A percentile compares a stretch with the other conserved stretches of the same genome.
phyloP scores from a whole-genome alignment of 2,329 filamentous ascomycete species.

The Paraconiothyrium sp. region DNA sequence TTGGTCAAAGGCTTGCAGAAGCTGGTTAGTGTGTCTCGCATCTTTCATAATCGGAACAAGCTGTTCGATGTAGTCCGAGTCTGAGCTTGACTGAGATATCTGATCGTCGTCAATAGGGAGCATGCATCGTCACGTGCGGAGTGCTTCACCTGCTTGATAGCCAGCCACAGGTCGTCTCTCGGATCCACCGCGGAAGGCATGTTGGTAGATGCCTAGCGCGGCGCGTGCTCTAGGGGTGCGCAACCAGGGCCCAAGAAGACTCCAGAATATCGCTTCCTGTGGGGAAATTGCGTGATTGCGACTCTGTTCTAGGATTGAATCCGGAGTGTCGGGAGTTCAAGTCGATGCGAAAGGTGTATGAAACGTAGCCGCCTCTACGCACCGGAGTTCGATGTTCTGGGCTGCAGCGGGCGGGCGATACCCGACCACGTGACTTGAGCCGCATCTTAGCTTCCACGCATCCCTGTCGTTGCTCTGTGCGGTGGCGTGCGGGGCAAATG shows the following conservation, averaged over 20 bases:
- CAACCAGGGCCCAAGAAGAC: neutral
- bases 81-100: constrained; percentile 92
- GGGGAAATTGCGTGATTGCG: neutral
- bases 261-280: neutral
- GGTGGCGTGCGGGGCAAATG: constrained; percentile 32
- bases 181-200: constrained; percentile 53
- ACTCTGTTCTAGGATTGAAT: neutral
- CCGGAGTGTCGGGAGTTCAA: constrained; percentile 3
- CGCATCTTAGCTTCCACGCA: constrained; percentile 24
- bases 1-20: constrained; percentile 80
- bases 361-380: constrained; percentile 28
- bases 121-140: neutral
- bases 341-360: constrained; percentile 20
- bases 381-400: constrained; percentile 17
- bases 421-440: constrained; percentile 16
- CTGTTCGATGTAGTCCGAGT: constrained; percentile 94
- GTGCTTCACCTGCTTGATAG: constrained; percentile 60
- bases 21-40: constrained; percentile 77
- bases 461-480: constrained; percentile 25
- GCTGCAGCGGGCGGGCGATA: constrained; percentile 14
- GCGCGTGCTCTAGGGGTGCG: constrained; percentile 1
- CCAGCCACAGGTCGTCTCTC: constrained; percentile 58
- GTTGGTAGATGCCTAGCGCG: constrained; percentile 24
- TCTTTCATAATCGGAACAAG: constrained; percentile 94
- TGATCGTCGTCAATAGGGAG: constrained; percentile 52